Evolutionary conservation across 768 basidiomycete genomes (phyloP), one percentile per base, ranked within the genome.

Genomic region (Mycena maculata): DNA sequence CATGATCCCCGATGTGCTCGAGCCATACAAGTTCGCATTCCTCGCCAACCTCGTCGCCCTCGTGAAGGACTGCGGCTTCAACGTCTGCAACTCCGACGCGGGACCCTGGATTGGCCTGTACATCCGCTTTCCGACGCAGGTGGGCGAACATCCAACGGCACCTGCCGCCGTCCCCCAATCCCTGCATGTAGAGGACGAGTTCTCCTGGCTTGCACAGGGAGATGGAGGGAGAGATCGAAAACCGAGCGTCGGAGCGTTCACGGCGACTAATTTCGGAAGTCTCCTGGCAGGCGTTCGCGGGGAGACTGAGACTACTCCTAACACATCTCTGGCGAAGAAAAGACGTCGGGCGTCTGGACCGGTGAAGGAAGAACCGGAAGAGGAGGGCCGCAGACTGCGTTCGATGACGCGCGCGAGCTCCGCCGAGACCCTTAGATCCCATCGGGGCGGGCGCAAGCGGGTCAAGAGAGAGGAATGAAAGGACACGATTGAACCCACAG

Each of bases 131-230:
- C 54, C 54, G 38, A 7, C 7, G 5, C 25, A 2, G n/a, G 38
- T 22, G 18, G 23, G 54, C 27, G 10, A 13, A 23, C 10, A 3
- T 13, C 1, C 54, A 13, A 18, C 4, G 5, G 27, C n/a, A 33
- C 50, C 33, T 1, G 20, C 7, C 22, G 50, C 5, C n/a, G 2
- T 16, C 31, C 50, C 50, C 22, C 13, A 36, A 23, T 28, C 41
- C 13, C 39, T 56, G 25, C 39, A 42, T 28, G 54, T 56, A 15
- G 54, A 56, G 2, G 54, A 56, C 15, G 54, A 56, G 5, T 56
- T 56, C 10, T 28, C 54, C 5, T 12, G 25, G 33, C 23, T 42
- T 8, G 54, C 25, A n/a, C 7, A 13, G 15, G 50, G 50, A 7
- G 49, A 27, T 3, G 3, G 13, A 15, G 20, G 7, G 53, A 38